Evolutionary conservation across 495 filamentous ascomycete genomes (phyloP).

Genomic region (Aspergillus ostianus): DNA sequence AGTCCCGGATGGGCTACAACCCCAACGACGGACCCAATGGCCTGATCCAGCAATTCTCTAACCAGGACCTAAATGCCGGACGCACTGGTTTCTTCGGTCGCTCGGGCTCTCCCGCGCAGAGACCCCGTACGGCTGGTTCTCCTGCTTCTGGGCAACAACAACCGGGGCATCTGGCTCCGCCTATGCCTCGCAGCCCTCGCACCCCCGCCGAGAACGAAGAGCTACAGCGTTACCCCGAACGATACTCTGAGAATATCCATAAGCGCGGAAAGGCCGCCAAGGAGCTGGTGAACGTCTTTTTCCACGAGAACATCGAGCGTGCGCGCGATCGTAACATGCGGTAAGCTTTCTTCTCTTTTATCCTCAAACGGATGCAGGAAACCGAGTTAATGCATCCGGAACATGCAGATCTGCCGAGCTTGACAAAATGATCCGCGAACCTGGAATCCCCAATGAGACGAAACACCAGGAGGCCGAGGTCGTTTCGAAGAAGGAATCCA

Average conservation of each 20-base stretch:
- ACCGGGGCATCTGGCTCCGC: slow-evolving; percentile 61
- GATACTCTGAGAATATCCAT: slow-evolving; percentile 75
- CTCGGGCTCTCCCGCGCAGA: slow-evolving; percentile 66
- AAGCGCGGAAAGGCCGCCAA: slow-evolving; percentile 65
- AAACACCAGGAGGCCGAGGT: slow-evolving; percentile 76
- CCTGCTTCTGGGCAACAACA: slow-evolving; percentile 58
- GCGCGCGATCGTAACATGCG: slow-evolving; percentile 88
- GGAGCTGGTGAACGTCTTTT: slow-evolving; percentile 78
- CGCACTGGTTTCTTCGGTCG: slow-evolving; percentile 68
- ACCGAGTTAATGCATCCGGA: not conserved
- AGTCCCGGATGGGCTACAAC: slow-evolving; percentile 45
- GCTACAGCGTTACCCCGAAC: slow-evolving; percentile 70
- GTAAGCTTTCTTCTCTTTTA: slow-evolving; percentile 45
- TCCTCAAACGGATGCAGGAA: not conserved
- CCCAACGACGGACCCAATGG: slow-evolving; percentile 68
- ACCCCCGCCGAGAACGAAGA: slow-evolving; percentile 45
- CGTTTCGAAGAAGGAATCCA: slow-evolving; percentile 78
- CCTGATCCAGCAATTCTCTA: slow-evolving; percentile 91
- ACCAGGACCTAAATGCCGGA: slow-evolving; percentile 84
- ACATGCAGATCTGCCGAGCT: slow-evolving; percentile 76
- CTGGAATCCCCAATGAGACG: slow-evolving; percentile 67
- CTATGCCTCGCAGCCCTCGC: slow-evolving; percentile 54
- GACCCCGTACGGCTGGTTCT: slow-evolving; percentile 73
- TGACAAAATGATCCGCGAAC: slow-evolving; percentile 74
- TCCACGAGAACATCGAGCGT: slow-evolving; percentile 91